Conservation (phyloP, 805 yeast genomes). For the Debaryomyces maramus region DNA sequence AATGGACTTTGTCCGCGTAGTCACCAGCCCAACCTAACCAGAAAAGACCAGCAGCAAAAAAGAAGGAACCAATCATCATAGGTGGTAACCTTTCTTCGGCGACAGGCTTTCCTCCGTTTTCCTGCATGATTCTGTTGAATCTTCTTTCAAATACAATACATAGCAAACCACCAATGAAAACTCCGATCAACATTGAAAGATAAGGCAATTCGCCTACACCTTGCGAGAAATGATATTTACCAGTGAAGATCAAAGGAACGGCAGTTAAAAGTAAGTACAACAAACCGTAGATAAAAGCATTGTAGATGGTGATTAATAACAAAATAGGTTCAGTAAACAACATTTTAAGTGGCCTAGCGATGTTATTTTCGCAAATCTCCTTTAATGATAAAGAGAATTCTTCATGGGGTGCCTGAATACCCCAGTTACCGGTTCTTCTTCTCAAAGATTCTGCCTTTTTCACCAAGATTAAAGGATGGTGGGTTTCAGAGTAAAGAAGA, state of each 20-base stretch:
- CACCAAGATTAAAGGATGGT: conserved; percentile 27
- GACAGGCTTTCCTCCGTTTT: conserved; percentile 56
- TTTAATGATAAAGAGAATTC: conserved; percentile 12
- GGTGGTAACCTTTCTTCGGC: conserved; percentile 83
- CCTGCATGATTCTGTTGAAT: conserved; percentile 30
- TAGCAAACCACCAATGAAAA: conserved; percentile 26
- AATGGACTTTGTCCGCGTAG: conserved; percentile 69
- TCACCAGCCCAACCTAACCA: conserved; percentile 91
- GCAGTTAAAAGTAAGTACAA: conserved; percentile 40
- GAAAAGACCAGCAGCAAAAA: conserved; percentile 75
- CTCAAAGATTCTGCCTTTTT: conserved; percentile 24
- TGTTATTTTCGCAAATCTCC: conserved; percentile 23
- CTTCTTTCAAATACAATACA: conserved; percentile 23
- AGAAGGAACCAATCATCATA: conserved; percentile 69
- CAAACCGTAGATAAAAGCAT: conserved; percentile 35
- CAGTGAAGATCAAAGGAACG: conserved; percentile 41
- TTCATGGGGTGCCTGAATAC: conserved; percentile 26
- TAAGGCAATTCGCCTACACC: conserved; percentile 31
- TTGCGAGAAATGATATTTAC: conserved; percentile 22
- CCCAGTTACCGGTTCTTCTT: conserved; percentile 30
- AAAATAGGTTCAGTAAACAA: conserved; percentile 35
- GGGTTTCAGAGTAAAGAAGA: conserved; percentile 30
- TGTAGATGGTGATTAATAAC: conserved; percentile 37
- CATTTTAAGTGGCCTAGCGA: conserved; percentile 32
- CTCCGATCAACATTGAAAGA: conserved; percentile 36